Evolutionary conservation across 306 rosid genomes (phyloP), one percentile per base, ranked within the genome.

Genomic region (Castanospermum australe): DNA sequence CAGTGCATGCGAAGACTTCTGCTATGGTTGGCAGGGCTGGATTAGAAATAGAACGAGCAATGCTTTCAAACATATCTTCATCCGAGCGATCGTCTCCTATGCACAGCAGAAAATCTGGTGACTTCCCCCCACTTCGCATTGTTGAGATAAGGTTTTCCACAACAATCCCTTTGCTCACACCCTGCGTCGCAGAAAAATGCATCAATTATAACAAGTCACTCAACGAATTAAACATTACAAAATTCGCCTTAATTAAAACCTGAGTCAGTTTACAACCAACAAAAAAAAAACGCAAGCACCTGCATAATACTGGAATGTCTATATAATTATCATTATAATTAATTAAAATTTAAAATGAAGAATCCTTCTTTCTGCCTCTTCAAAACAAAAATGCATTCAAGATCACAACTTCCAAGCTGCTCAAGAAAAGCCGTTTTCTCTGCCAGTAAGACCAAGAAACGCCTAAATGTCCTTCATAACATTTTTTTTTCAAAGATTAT

Each of bases 21-120:
- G 87, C 65, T 28, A 57, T 75, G 48, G 89, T 28, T 56, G 89
- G 86, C 44, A 82, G 50, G 1, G 79, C 78, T 5, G 87, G 77
- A 86, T 75, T 74, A 39, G 86, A 68, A 25, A 62, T 67, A 0
- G 88, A 78, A 33, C 74, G 61, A 38, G 78, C 83, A 71, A 89
- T 88, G 69, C 88, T 81, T 74, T 84, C 88, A 36, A 91, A 89
- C 97, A 91, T 91, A 57, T 87, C 92, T 66, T 91, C 97, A 36
- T 91, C 97, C 13, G 97, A 91, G 6, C 87, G 79, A 68, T 91
- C 97, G 65, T 91, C 97, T 48, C 97, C 97, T 6, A 91, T 81
- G 87, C 93, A 91, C 32, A 91, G 61, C 13, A 89, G 82, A 76
- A 91, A 89, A 89, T 91, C 97, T n/a, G 88, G 92, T 15, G 83